These are phyloP conservation scores for Saccharomyces hybrid DNA, from an alignment of 1,139 yeast species.

Conservation along the genomic window DNA sequence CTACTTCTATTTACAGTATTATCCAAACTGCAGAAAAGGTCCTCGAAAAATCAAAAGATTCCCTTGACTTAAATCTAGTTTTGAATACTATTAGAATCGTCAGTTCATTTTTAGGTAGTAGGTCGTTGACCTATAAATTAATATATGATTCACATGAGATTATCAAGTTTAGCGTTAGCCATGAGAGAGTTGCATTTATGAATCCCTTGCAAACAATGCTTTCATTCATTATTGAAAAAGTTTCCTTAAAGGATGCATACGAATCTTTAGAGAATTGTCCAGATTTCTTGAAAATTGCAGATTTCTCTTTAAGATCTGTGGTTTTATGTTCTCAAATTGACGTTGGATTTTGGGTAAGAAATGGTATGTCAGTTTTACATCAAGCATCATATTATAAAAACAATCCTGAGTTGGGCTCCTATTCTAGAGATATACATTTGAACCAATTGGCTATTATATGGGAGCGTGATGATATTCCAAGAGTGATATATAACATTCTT, in stretches of 20 bases:
- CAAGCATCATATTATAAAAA: slow-evolving; percentile 38
- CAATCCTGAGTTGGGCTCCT: slow-evolving; percentile 29
- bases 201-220: slow-evolving; percentile 49
- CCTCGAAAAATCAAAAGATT: slow-evolving; percentile 24
- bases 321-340: slow-evolving; percentile 51
- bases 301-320: slow-evolving; percentile 50
- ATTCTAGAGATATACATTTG: slow-evolving; percentile 50
- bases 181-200: slow-evolving; percentile 46
- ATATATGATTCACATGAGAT: slow-evolving; percentile 24
- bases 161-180: slow-evolving; percentile 40
- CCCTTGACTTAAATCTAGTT: slow-evolving; percentile 19
- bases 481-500: slow-evolving; percentile 43
- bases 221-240: slow-evolving; percentile 29
- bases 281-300: slow-evolving; percentile 43
- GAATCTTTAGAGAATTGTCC: slow-evolving; percentile 11
- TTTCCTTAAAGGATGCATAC: slow-evolving; percentile 20
- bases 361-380: slow-evolving; percentile 48
- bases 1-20: slow-evolving; percentile 42
- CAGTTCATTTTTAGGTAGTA: slow-evolving; percentile 28
- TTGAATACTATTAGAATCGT: slow-evolving; percentile 36
- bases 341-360: slow-evolving; percentile 58
- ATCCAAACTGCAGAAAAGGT: slow-evolving; percentile 41
- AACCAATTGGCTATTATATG: slow-evolving; percentile 47
- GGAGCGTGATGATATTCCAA: slow-evolving; percentile 37
- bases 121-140: slow-evolving; percentile 21